These are phyloP conservation scores for Penicillium sp. DNA, from an alignment of 2,329 filamentous ascomycete species.

Conservation along the genomic window DNA sequence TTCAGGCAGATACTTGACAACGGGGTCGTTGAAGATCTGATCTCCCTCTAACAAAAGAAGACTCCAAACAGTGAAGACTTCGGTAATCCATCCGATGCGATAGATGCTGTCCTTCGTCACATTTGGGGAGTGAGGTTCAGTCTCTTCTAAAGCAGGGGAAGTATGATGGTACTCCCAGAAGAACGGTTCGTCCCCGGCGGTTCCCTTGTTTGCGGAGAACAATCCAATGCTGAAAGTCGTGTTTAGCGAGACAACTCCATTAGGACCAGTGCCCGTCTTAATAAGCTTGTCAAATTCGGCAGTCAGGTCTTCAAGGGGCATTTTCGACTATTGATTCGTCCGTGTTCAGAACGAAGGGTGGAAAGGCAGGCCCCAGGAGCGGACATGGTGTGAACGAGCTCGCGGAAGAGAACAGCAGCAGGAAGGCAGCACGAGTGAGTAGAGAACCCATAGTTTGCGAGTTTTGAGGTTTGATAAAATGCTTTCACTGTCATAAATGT, in stretches of 20 bases:
- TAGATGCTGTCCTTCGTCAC: slow-evolving; percentile 28
- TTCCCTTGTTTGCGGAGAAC: slow-evolving; percentile 23
- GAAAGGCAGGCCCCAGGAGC: slow-evolving; percentile 24
- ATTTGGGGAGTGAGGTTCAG: background rate
- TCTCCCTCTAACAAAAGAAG: slow-evolving; percentile 41
- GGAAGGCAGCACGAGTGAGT: background rate
- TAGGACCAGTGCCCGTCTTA: slow-evolving; percentile 7
- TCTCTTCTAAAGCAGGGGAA: slow-evolving; percentile 14
- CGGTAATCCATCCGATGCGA: slow-evolving; percentile 40
- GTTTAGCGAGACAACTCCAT: slow-evolving; percentile 21
- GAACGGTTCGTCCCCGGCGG: slow-evolving; percentile 16
- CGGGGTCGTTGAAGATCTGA: slow-evolving; percentile 40
- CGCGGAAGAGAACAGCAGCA: slow-evolving; percentile 7
- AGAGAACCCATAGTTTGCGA: background rate
- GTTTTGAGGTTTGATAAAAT: background rate
- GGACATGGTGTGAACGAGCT: slow-evolving; percentile 26
- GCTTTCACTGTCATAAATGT: background rate
- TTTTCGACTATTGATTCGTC: slow-evolving; percentile 5
- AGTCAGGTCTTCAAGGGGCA: slow-evolving; percentile 11
- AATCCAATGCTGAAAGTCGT: slow-evolving; percentile 28
- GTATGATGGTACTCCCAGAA: slow-evolving; percentile 29
- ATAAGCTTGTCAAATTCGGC: slow-evolving; percentile 8
- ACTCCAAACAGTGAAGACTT: slow-evolving; percentile 42
- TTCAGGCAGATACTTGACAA: slow-evolving; percentile 46
- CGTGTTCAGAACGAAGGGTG: slow-evolving; percentile 18